Percentiles rank a stretch among this genome's conserved stretches.
These are phyloP conservation scores for Earliella scabrosa DNA, from an alignment of 1,284 basidiomycete species.

Conservation along the genomic window DNA sequence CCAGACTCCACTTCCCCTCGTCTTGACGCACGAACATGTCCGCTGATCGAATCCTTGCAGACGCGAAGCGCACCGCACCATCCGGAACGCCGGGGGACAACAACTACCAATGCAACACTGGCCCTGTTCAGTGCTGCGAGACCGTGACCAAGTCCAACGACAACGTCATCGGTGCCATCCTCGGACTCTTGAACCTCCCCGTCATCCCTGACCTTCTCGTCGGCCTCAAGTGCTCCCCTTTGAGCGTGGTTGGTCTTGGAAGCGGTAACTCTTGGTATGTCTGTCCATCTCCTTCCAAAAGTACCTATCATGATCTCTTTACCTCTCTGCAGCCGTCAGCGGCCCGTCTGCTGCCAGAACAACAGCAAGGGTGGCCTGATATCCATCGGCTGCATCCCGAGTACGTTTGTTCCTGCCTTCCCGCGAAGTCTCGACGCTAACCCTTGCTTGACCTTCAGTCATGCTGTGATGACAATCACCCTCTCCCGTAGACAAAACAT, in stretches of 20 bases:
- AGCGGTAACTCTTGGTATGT: conserved; percentile 18
- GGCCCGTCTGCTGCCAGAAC: conserved; percentile 25
- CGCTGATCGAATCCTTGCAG: too few relatives aligned
- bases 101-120: conserved; percentile 26
- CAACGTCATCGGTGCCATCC: conserved; percentile 14
- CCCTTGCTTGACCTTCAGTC: neutral
- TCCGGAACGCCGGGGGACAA: conserved; percentile 17
- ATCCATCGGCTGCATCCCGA: conserved; percentile 25
- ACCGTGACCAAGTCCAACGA: conserved; percentile 14
- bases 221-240: conserved; percentile 20
- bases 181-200: conserved; percentile 18
- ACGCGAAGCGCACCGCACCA: conserved; percentile 18
- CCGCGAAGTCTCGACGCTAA: too few relatives aligned
- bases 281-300: too few relatives aligned
- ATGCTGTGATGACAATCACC: conserved; percentile 9
- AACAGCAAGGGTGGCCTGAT: conserved; percentile 18
- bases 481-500: neutral
- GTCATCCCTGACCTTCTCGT: conserved; percentile 14
- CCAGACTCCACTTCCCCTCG: too few relatives aligned
- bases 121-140: conserved; percentile 25
- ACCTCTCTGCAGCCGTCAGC: conserved; percentile 4
- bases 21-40: too few relatives aligned
- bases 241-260: conserved; percentile 22
- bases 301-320: too few relatives aligned
- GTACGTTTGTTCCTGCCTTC: conserved; percentile 1